Conservation (phyloP, 116 monocot species). For the Papilionanthe hybrid region DNA sequence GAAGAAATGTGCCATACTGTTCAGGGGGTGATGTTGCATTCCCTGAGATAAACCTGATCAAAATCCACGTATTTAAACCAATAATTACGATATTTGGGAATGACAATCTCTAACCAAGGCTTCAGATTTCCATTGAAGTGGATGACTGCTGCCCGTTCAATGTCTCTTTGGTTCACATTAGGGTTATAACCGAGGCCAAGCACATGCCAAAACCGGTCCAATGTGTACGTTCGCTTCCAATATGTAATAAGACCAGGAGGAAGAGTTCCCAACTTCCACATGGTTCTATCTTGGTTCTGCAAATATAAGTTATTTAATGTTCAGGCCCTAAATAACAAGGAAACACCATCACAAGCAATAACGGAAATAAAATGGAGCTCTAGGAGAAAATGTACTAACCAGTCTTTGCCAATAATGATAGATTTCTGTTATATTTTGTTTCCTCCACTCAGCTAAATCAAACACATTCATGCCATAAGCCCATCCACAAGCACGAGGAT, state of each 20-base stretch:
- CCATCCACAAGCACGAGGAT: slow-evolving; percentile 57
- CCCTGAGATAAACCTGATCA: slow-evolving; percentile 38
- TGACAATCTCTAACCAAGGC: slow-evolving; percentile 51
- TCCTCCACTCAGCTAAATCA: slow-evolving; percentile 58
- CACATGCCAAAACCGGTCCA: slow-evolving; percentile 46
- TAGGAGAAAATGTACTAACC: slow-evolving; percentile 16
- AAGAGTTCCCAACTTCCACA: slow-evolving; percentile 50
- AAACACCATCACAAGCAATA: too few species aligned
- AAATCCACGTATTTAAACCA: slow-evolving; percentile 45
- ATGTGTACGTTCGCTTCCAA: slow-evolving; percentile 23
- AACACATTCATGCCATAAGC: slow-evolving; percentile 64
- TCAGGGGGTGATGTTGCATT: slow-evolving; percentile 47
- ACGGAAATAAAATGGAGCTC: too few species aligned
- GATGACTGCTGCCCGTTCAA: slow-evolving; percentile 42
- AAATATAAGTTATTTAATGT: background rate
- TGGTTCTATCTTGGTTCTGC: slow-evolving; percentile 41
- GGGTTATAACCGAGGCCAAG: slow-evolving; percentile 52
- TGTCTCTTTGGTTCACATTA: slow-evolving; percentile 28
- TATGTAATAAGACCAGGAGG: slow-evolving; percentile 54
- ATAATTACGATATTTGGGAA: slow-evolving; percentile 36
- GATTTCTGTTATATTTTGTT: slow-evolving; percentile 51
- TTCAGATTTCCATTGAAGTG: slow-evolving; percentile 60
- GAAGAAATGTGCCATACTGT: background rate
- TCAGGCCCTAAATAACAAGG: too few species aligned
- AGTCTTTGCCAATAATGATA: slow-evolving; percentile 57